Evolutionary conservation across 176 grass and related monocot genomes (phyloP).

Genomic region (Luzula sylvatica): DNA sequence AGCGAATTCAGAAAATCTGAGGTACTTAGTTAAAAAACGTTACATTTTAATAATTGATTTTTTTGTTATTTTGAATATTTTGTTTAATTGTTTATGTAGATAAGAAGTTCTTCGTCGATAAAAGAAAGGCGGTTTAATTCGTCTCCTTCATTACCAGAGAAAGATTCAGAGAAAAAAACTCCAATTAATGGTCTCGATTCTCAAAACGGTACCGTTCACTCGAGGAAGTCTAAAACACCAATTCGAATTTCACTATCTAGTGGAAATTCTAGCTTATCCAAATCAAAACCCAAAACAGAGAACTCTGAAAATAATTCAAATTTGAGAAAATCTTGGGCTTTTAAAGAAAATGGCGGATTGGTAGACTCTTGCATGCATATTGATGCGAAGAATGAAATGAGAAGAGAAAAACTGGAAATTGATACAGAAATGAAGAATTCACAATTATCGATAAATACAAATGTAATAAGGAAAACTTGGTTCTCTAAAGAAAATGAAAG

Average conservation of each 20-base stretch:
- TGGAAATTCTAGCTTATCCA: slow-evolving; percentile 27
- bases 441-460: too few species aligned
- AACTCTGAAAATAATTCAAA: slow-evolving; percentile 38
- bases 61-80: background rate
- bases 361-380: background rate
- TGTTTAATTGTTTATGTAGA: background rate
- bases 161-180: slow-evolving; percentile 38
- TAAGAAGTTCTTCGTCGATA: background rate
- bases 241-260: slow-evolving; percentile 45
- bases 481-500: too few species aligned
- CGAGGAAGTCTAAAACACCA: slow-evolving; percentile 34
- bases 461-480: too few species aligned
- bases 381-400: background rate
- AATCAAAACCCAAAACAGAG: slow-evolving; percentile 26
- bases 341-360: slow-evolving; percentile 41
- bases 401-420: background rate
- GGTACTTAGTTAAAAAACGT: slow-evolving; percentile 22
- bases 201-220: background rate
- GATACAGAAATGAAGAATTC: background rate
- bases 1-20: slow-evolving; percentile 27
- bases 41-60: background rate
- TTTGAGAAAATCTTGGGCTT: slow-evolving; percentile 38
- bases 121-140: slow-evolving; percentile 20
- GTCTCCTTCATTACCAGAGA: slow-evolving; percentile 31
- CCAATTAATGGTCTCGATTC: slow-evolving; percentile 20